phyloP scores from a whole-genome alignment of 768 basidiomycete genomes.

The button mushroom (Agaricus bisporus) region DNA sequence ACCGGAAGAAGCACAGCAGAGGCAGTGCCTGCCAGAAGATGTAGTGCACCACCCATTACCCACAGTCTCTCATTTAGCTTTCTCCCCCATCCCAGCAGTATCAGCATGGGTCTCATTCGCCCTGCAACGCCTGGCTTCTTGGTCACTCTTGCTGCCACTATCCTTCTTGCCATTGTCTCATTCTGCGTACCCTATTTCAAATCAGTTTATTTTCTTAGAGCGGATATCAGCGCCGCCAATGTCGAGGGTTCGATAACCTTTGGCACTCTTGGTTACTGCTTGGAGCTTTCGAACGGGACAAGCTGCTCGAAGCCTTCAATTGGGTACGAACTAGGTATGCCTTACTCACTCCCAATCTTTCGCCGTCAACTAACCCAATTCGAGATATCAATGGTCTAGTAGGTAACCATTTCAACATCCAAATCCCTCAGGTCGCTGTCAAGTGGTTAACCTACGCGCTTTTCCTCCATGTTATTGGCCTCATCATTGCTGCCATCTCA shows the following conservation, averaged over 20 bases:
- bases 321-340: constrained; percentile 79
- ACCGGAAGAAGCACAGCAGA: background rate
- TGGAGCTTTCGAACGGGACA: constrained; percentile 45
- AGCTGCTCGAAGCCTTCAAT: constrained; percentile 77
- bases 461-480: constrained; percentile 86
- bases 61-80: background rate
- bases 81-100: constrained; percentile 1
- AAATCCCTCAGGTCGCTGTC: constrained; percentile 78
- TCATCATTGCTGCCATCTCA: constrained; percentile 63
- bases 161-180: constrained; percentile 77
- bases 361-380: constrained; percentile 7
- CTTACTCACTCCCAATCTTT: background rate
- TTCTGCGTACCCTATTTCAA: constrained; percentile 91
- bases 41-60: background rate
- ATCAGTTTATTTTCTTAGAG: constrained; percentile 84
- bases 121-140: constrained; percentile 90
- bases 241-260: constrained; percentile 66
- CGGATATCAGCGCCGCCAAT: constrained; percentile 39
- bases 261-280: constrained; percentile 88
- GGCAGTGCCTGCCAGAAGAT: constrained; percentile 2
- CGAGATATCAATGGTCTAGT: constrained; percentile 80
- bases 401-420: constrained; percentile 53
- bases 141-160: constrained; percentile 72
- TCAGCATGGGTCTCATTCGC: constrained; percentile 56
- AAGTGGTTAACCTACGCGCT: constrained; percentile 97